Percentiles rank a stretch among this genome's conserved stretches.
These are phyloP conservation scores for Leccinum obscurum DNA, from an alignment of 768 basidiomycete genomes.

Conservation along the genomic window DNA sequence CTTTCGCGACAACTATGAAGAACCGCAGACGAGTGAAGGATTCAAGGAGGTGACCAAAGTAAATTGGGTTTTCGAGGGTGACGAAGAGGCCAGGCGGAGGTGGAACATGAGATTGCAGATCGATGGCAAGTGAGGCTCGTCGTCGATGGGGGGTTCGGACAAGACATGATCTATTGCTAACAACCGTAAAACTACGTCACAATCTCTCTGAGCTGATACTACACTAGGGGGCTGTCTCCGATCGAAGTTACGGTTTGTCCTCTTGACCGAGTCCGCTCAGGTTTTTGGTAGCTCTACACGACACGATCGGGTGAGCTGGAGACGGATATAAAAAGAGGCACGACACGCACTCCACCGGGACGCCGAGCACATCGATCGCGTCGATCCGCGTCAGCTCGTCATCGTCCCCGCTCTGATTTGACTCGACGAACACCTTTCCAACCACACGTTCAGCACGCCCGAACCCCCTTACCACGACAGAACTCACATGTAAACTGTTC, in stretches of 20 bases:
- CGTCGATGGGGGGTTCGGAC: neutral
- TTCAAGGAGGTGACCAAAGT: slow-evolving; percentile 74
- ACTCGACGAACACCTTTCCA: slow-evolving; percentile 62
- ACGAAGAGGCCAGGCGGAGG: slow-evolving; percentile 60
- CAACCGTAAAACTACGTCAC: neutral
- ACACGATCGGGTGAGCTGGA: slow-evolving; percentile 2
- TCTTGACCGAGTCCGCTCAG: slow-evolving; percentile 40
- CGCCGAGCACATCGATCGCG: slow-evolving; percentile 62
- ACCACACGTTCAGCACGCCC: slow-evolving; percentile 8
- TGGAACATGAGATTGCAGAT: slow-evolving; percentile 91
- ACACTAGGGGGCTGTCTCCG: neutral
- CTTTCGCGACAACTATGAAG: slow-evolving; percentile 64
- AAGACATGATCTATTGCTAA: slow-evolving; percentile 9
- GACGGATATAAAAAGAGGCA: neutral
- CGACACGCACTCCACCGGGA: slow-evolving; percentile 52
- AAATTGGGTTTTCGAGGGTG: slow-evolving; percentile 80
- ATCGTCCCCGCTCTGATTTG: slow-evolving; percentile 64
- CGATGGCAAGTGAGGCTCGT: slow-evolving; percentile 54
- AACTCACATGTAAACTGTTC: slow-evolving; percentile 59
- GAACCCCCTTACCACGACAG: neutral
- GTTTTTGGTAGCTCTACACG: slow-evolving; percentile 37
- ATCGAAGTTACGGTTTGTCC: slow-evolving; percentile 22
- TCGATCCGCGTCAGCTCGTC: slow-evolving; percentile 58
- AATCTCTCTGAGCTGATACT: neutral
- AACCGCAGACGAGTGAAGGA: slow-evolving; percentile 68